Percentiles rank a stretch among this genome's conserved stretches.
Evolutionary conservation across 352 stramenopile species (phyloP).

Genomic region (Pythium oligandrum): DNA sequence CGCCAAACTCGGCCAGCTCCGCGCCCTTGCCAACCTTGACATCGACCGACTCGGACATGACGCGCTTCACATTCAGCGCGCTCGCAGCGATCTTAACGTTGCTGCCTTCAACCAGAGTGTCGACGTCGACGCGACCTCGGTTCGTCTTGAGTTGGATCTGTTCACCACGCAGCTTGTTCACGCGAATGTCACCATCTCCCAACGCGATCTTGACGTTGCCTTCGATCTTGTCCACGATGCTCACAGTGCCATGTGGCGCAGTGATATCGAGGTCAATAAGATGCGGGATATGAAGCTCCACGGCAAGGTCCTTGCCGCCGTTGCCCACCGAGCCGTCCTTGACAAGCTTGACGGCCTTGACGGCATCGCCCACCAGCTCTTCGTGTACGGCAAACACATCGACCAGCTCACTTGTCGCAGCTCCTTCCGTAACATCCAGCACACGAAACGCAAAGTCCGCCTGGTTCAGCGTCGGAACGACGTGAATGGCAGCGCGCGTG

Average conservation of each 20-base stretch:
- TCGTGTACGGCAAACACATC: slow-evolving; percentile 28
- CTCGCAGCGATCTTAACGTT: slow-evolving; percentile 40
- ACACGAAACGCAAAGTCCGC: slow-evolving; percentile 45
- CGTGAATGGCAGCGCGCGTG: slow-evolving; percentile 25
- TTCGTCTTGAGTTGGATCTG: slow-evolving; percentile 64
- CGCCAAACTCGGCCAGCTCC: slow-evolving; percentile 40
- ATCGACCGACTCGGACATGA: slow-evolving; percentile 50
- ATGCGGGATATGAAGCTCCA: slow-evolving; percentile 17
- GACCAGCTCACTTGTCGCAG: background rate
- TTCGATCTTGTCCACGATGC: slow-evolving; percentile 61
- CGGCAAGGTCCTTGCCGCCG: slow-evolving; percentile 5
- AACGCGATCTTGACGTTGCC: slow-evolving; percentile 63
- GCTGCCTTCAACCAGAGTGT: slow-evolving; percentile 53
- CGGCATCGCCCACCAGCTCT: slow-evolving; percentile 6
- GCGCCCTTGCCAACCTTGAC: slow-evolving; percentile 50
- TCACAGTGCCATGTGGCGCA: slow-evolving; percentile 39
- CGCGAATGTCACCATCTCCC: slow-evolving; percentile 44
- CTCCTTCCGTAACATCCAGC: background rate
- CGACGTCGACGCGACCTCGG: slow-evolving; percentile 36
- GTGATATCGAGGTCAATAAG: slow-evolving; percentile 40
- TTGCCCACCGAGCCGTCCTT: background rate
- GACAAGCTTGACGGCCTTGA: slow-evolving; percentile 8
- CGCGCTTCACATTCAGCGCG: slow-evolving; percentile 45
- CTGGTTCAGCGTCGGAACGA: slow-evolving; percentile 44
- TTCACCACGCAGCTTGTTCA: slow-evolving; percentile 62